phyloP scores from a whole-genome alignment of 169 alveolate genomes.

The Amoebophrya sp. region DNA sequence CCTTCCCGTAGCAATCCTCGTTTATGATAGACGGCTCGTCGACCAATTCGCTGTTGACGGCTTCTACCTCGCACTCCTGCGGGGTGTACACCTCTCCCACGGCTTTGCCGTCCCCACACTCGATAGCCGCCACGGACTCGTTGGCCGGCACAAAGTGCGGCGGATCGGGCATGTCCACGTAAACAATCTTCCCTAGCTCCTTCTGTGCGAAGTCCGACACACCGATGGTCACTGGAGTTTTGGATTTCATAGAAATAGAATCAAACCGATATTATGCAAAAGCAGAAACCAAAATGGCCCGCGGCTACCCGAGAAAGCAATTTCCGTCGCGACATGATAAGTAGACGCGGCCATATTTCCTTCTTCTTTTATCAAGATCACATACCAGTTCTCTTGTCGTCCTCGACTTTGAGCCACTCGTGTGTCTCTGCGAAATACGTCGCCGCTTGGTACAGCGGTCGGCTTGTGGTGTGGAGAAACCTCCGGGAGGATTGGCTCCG shows the following conservation, averaged over 20 bases:
- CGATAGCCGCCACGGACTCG: background rate
- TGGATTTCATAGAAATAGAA: background rate
- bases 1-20: conserved; percentile 3
- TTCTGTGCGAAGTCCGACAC: conserved; percentile 15
- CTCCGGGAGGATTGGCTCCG: no score
- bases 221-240: conserved; percentile 9
- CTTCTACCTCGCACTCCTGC: background rate
- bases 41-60: background rate
- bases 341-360: background rate
- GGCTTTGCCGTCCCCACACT: conserved; percentile 21
- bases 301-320: background rate
- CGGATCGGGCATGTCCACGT: conserved; percentile 13
- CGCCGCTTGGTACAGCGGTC: no score
- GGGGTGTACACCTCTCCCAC: conserved; percentile 15
- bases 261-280: background rate
- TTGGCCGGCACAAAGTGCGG: background rate
- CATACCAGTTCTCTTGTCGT: background rate
- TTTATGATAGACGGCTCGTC: background rate
- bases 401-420: background rate
- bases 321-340: background rate
- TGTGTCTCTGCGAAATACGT: background rate
- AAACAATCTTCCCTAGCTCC: background rate
- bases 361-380: no score
- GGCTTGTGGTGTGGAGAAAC: no score
- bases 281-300: background rate